Conservation (phyloP, 2,329 filamentous ascomycete species). For the Diaporthe ilicicola region DNA sequence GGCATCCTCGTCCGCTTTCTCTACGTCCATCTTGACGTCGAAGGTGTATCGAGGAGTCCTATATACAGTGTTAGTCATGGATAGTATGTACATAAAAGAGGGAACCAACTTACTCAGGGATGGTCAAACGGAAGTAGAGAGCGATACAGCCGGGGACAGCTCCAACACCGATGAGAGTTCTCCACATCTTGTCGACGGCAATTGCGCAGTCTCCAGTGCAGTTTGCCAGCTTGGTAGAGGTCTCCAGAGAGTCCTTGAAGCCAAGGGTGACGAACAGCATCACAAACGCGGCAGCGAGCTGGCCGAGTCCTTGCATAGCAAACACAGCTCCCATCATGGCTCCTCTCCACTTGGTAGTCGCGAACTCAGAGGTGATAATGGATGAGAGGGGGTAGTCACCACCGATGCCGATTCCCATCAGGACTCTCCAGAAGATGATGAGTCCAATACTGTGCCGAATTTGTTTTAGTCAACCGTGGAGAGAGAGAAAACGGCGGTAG, state of each 20-base stretch:
- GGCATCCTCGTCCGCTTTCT: conserved; percentile 77
- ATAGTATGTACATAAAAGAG: not conserved
- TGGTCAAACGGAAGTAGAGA: conserved; percentile 81
- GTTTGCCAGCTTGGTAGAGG: conserved; percentile 56
- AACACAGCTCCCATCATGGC: conserved; percentile 90
- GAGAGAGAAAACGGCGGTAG: not conserved
- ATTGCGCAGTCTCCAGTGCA: conserved; percentile 71
- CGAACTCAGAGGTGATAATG: conserved; percentile 90
- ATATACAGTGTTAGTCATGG: not conserved
- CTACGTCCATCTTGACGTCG: conserved; percentile 77
- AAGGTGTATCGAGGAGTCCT: conserved; percentile 85
- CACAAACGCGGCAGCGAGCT: conserved; percentile 78
- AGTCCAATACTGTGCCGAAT: conserved; percentile 55
- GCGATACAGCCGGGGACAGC: conserved; percentile 83
- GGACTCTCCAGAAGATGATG: conserved; percentile 82
- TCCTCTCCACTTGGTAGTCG: conserved; percentile 84
- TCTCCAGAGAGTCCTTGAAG: conserved; percentile 70
- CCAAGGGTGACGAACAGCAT: conserved; percentile 78
- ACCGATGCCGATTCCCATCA: conserved; percentile 78
- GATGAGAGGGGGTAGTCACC: conserved; percentile 85
- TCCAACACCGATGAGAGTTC: conserved; percentile 81
- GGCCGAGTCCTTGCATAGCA: conserved; percentile 86
- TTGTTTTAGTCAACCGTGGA: not conserved
- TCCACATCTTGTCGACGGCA: conserved; percentile 91
- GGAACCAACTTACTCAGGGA: conserved; percentile 65